Evolutionary conservation across 1,139 yeast genomes (phyloP).

Genomic region (Insectozyma bohioensis): DNA sequence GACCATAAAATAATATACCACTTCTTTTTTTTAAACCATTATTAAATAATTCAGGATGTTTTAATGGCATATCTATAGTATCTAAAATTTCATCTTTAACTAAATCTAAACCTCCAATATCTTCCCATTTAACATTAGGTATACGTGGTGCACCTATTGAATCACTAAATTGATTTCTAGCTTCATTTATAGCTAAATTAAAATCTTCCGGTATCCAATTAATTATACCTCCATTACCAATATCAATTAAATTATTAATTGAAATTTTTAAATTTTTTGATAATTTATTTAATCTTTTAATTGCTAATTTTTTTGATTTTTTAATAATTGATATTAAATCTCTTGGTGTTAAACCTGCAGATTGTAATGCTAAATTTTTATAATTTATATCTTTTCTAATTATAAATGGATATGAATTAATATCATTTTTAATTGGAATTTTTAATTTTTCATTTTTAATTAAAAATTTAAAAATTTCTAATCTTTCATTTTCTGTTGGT

Average conservation of each 20-base stretch:
- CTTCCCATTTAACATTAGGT: slow-evolving; percentile 94
- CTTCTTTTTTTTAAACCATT: slow-evolving; percentile 90
- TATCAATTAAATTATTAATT: slow-evolving; percentile 27
- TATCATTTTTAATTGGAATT: slow-evolving; percentile 12
- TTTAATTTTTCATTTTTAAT: slow-evolving; percentile 25
- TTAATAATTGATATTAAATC: slow-evolving; percentile 75
- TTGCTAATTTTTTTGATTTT: slow-evolving; percentile 59
- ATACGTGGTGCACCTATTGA: slow-evolving; percentile 97
- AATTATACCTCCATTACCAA: slow-evolving; percentile 55
- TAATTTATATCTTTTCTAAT: slow-evolving; percentile 57
- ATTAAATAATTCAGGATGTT: slow-evolving; percentile 84
- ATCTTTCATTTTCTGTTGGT: slow-evolving; percentile 77
- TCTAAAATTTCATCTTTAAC: slow-evolving; percentile 92
- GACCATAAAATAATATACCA: slow-evolving; percentile 93
- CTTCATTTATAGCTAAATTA: slow-evolving; percentile 71
- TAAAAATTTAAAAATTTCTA: slow-evolving; percentile 56
- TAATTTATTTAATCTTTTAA: slow-evolving; percentile 45
- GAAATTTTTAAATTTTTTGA: slow-evolving; percentile 17
- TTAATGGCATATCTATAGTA: slow-evolving; percentile 93
- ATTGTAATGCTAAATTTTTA: slow-evolving; percentile 69
- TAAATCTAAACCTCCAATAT: slow-evolving; percentile 85
- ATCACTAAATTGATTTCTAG: slow-evolving; percentile 85
- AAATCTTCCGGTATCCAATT: slow-evolving; percentile 64
- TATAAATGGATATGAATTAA: slow-evolving; percentile 23
- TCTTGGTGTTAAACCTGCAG: slow-evolving; percentile 90